phyloP scores from a whole-genome alignment of 345 rosid species.

The Populus nigra region DNA sequence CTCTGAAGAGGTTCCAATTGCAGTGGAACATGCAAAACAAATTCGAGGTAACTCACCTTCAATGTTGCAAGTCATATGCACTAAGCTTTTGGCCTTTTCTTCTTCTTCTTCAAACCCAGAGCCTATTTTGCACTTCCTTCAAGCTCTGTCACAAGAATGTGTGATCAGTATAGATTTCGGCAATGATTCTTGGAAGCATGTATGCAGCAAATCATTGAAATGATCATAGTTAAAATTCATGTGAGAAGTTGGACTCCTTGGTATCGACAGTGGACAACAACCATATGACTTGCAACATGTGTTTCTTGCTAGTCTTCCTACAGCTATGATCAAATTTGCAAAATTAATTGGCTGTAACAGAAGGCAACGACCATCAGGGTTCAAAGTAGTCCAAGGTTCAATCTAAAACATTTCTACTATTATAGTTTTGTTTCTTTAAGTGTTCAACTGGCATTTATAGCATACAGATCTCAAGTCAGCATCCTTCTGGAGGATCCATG shows the following conservation, averaged over 20 bases:
- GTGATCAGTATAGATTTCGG: neutral
- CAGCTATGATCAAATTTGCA: neutral
- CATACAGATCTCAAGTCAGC: neutral
- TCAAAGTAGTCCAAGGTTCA: neutral
- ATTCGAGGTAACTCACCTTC: conserved; percentile 46
- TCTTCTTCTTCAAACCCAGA: conserved; percentile 46
- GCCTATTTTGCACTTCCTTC: conserved; percentile 35
- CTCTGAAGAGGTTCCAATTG: conserved; percentile 49
- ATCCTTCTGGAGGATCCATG: neutral
- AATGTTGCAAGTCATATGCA: conserved; percentile 31
- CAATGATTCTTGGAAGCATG: neutral
- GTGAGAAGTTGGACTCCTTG: neutral
- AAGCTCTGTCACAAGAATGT: conserved; percentile 15
- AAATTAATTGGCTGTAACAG: neutral
- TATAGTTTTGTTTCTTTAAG: neutral
- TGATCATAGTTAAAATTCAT: neutral
- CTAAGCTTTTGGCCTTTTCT: conserved; percentile 41
- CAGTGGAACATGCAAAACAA: conserved; percentile 49
- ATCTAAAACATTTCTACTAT: neutral
- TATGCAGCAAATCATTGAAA: neutral
- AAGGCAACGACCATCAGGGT: neutral
- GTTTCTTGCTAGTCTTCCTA: neutral
- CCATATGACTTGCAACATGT: too few species aligned
- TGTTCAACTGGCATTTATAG: neutral
- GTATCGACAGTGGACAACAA: neutral